Evolutionary conservation across 2,329 filamentous ascomycete genomes (phyloP), one percentile per base, ranked within the genome.

Genomic region (Zasmidium cellare): DNA sequence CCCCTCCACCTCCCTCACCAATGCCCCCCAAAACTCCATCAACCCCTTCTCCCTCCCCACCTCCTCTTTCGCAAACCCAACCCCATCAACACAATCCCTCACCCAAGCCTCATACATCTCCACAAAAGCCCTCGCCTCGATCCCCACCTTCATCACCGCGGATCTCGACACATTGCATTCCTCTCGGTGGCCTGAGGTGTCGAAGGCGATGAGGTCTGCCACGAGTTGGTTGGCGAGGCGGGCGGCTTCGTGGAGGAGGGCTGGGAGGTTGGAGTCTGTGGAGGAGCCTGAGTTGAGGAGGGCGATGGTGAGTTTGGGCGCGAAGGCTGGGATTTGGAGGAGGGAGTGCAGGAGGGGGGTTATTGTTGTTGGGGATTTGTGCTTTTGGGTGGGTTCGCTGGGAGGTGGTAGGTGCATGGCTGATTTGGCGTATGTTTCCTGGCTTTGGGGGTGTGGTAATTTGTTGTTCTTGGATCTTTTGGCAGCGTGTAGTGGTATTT

Each of bases 131-230:
- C 50, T 44, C n/a, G 18, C 20, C 3, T 45, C 31, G 6, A 52
- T 19, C 2, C 50, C 50, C 3, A 19, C 35, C 12, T 35, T 18
- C 2, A 52, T 24, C 3, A 52, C 6, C 7, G 9, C 20, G 19
- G 45, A 20, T 44, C 50, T 18, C 6, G 50, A 25, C n/a, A 52
- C 23, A 12, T 14, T 14, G 19, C 38, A 3, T 5, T 24, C 2
- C 3, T 9, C 20, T 9, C 31, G 3, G 12, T 3, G 18, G 31
- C 18, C 31, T 6, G 22, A 2, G 3, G 12, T 2, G 50, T 52
- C 50, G 50, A 44, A 52, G 31, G 50, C 18, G n/a, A 44, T 20
- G 50, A 52, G 18, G 35, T 52, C n/a, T 52, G 44, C 50, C 31
- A 52, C n/a, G 35, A 52, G 31, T 45, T 52, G 50, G 19, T 52